Percentiles rank a stretch among this genome's conserved stretches.
Conservation (phyloP, 2,329 filamentous ascomycete genomes). For the Neofusicoccum sp. region DNA sequence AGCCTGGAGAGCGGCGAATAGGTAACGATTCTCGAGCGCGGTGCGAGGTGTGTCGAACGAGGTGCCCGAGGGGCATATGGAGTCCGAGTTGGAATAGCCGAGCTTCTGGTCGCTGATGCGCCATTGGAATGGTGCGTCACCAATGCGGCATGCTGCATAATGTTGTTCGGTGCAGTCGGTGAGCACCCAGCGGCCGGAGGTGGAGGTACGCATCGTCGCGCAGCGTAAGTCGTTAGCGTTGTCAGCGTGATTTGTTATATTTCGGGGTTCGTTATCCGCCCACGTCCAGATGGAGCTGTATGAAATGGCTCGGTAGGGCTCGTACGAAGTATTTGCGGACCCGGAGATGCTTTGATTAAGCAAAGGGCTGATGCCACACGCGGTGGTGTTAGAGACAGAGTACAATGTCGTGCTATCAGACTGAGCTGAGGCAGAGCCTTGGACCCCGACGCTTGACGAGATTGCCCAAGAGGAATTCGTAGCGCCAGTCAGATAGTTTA, state of each 20-base stretch:
- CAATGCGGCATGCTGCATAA: constrained; percentile 57
- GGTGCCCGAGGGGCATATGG: constrained; percentile 49
- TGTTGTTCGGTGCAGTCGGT: constrained; percentile 54
- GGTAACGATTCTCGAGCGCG: constrained; percentile 61
- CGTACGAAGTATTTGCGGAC: constrained; percentile 50
- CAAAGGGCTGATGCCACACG: constrained; percentile 61
- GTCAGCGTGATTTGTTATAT: constrained; percentile 37
- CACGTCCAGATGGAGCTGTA: constrained; percentile 60
- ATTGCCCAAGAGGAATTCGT: constrained; percentile 51
- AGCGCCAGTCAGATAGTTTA: constrained; percentile 38
- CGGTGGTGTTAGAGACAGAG: constrained; percentile 43
- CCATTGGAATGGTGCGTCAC: constrained; percentile 56
- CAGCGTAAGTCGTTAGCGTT: constrained; percentile 48
- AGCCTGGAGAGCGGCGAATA: constrained; percentile 33
- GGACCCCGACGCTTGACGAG: constrained; percentile 22
- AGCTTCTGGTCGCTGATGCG: constrained; percentile 44
- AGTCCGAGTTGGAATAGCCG: constrained; percentile 45
- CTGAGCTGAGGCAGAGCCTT: constrained; percentile 23
- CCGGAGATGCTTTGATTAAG: constrained; percentile 54
- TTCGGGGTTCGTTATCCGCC: constrained; percentile 55
- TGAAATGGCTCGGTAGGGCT: constrained; percentile 52
- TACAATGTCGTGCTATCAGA: constrained; percentile 28
- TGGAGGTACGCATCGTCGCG: constrained; percentile 49
- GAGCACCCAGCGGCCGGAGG: constrained; percentile 57
- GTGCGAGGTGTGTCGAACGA: constrained; percentile 59